These are phyloP conservation scores for Phalaenopsis equestris DNA, from an alignment of 106 monocot species.

Conservation along the genomic window DNA sequence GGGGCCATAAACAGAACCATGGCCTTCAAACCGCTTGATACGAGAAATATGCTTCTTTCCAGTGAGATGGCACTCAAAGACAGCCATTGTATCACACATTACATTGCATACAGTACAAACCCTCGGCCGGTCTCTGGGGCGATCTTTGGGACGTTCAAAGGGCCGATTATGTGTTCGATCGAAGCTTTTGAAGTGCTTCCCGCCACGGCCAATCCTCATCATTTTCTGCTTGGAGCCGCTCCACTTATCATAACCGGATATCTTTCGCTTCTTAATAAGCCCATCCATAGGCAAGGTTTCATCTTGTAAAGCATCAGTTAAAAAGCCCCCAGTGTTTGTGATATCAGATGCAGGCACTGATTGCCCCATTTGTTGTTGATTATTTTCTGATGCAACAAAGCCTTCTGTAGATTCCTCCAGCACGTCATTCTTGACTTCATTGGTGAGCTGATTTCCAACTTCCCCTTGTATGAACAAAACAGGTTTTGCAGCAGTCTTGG, in stretches of 20 bases:
- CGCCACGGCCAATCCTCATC: constrained; percentile 17
- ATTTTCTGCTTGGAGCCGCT: constrained; percentile 20
- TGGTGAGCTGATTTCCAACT: constrained; percentile 1
- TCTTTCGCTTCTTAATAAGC: constrained; percentile 9
- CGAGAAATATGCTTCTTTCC: constrained; percentile 57
- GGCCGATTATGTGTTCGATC: constrained; percentile 9
- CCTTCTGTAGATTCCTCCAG: constrained; percentile 5
- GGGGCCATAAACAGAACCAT: constrained; percentile 35
- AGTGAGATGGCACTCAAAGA: constrained; percentile 47
- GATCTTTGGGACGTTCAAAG: constrained; percentile 4
- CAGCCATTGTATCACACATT: constrained; percentile 39
- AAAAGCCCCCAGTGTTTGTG: neutral
- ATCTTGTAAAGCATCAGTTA: neutral
- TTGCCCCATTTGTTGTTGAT: constrained; percentile 9
- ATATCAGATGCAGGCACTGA: constrained; percentile 1
- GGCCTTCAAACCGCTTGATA: constrained; percentile 37
- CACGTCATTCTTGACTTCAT: neutral
- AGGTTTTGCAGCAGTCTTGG: constrained; percentile 1
- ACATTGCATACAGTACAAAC: constrained; percentile 60
- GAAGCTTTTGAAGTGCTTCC: constrained; percentile 27
- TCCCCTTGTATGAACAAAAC: neutral
- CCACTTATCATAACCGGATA: constrained; percentile 9
- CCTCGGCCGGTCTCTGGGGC: constrained; percentile 28
- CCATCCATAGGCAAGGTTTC: neutral
- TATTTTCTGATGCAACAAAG: neutral